Conservation (phyloP, 192 early-diverging fungal species). For the Coemansia sp. region DNA sequence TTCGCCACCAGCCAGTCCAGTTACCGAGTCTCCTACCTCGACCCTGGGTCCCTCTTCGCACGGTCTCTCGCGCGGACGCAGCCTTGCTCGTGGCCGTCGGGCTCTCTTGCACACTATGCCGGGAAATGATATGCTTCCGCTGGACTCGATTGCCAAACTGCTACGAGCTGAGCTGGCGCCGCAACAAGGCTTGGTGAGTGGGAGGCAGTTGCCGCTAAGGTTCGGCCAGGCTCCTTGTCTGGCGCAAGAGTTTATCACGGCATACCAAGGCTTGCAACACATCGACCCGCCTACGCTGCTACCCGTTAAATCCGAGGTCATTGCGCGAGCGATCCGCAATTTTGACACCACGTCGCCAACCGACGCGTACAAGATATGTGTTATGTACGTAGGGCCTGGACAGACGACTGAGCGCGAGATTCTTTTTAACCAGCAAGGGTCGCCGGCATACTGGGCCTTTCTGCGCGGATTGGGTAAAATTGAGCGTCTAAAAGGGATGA, state of each 20-base stretch:
- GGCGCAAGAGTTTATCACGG: conserved; percentile 53
- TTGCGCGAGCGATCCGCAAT: conserved; percentile 73
- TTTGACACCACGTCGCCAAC: conserved; percentile 88
- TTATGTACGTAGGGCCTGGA: conserved; percentile 86
- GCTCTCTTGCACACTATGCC: conserved; percentile 20
- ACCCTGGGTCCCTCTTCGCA: conserved; percentile 26
- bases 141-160: conserved; percentile 34
- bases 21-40: conserved; percentile 52
- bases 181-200: conserved; percentile 16
- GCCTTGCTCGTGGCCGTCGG: conserved; percentile 38
- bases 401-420: conserved; percentile 89
- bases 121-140: conserved; percentile 25
- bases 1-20: conserved; percentile 26
- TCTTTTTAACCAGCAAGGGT: conserved; percentile 83
- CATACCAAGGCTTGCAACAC: conserved; percentile 72
- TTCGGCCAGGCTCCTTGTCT: conserved; percentile 47
- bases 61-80: conserved; percentile 32
- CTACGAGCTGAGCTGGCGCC: conserved; percentile 42
- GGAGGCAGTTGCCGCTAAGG: conserved; percentile 31
- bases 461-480: conserved; percentile 80
- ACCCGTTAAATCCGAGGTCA: conserved; percentile 73
- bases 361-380: conserved; percentile 96
- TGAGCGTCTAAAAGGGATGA: conserved; percentile 63
- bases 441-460: conserved; percentile 86
- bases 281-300: conserved; percentile 63